A percentile compares a stretch with the other conserved stretches of the same genome.
These are phyloP conservation scores for Orbilia quercus DNA, from an alignment of 2,329 filamentous ascomycete genomes.

Conservation along the genomic window DNA sequence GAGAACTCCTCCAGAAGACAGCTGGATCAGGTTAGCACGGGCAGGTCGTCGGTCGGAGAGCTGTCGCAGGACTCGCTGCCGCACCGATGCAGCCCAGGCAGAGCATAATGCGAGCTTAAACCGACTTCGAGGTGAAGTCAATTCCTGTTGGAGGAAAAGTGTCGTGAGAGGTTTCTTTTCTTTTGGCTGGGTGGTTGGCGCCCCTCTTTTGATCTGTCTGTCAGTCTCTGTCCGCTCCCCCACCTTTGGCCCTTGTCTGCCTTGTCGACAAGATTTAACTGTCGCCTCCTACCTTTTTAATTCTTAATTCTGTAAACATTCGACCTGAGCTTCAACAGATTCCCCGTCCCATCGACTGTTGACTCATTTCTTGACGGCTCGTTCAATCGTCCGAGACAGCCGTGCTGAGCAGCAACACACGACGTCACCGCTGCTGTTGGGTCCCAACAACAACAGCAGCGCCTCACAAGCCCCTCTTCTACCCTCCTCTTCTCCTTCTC, in stretches of 20 bases:
- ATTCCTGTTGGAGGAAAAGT: conserved; percentile 3
- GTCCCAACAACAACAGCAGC: conserved; percentile 34
- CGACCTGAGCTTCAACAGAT: background rate
- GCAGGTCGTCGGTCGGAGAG: conserved; percentile 10
- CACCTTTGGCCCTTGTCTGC: background rate
- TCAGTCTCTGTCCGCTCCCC: background rate
- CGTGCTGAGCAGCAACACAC: conserved; percentile 22
- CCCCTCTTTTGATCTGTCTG: conserved; percentile 1
- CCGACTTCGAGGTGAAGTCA: background rate
- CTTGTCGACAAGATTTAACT: background rate
- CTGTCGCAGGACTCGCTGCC: conserved; percentile 34
- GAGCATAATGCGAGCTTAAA: conserved; percentile 1
- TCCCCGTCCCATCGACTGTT: too few species aligned
- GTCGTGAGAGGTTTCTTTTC: background rate
- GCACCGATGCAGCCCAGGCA: conserved; percentile 19
- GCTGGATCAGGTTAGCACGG: conserved; percentile 24
- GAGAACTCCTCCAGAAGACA: conserved; percentile 40
- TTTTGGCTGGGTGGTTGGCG: conserved; percentile 6
- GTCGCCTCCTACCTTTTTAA: background rate
- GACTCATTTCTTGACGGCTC: too few species aligned
- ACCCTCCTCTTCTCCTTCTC: background rate
- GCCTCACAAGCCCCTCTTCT: conserved; percentile 7
- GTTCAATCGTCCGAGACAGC: background rate
- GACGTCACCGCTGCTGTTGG: conserved; percentile 51
- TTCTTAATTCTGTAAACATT: too few species aligned